Base-by-base conservation (phyloP, 352 stramenopile species). In the Elongisporangium anandrum region DNA sequence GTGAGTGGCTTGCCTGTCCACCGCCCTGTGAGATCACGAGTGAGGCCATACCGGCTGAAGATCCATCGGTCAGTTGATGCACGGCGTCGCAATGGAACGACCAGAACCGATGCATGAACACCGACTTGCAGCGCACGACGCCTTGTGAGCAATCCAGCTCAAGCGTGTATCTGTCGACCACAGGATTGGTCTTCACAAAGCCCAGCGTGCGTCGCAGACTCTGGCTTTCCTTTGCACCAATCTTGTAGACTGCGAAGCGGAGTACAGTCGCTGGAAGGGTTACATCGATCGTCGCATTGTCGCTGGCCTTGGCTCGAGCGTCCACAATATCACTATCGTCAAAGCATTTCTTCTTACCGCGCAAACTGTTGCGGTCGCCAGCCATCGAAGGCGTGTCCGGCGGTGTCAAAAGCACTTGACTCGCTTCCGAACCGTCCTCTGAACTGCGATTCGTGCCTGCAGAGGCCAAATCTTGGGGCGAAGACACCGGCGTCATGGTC, bases 321-420 rank as follows among this genome's bases (percentile, higher is more conserved):
- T 90, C 80, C 22, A 92, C 80, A 50, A 92, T 92, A 55, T 92
- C 83, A 55, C 80, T 92, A 61, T 92, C 83, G 63, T 92, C 83
- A 67, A 92, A 92, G 12, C 75, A 85, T 45, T 88, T 88, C 49
- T 77, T 77, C 4, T 55, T 60, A 7, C 56, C 29, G 29, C 29
- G 60, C 20, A 70, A 58, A 50, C 74, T 84, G 17, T 59, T 70
- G 6, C 64, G 64, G 4, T 68, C 61, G 52, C 29, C 60, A 63
- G 57, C 66, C 13, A 56, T 59, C 41, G 56, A 69, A 38, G 48
- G 66, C 51, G 56, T 50, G 20, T 52, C 22, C 4, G 45, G 52
- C 19, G 51, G 23, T 13, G 57, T 52, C 17, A 45, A 60, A 3
- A 23, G 50, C 12, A 57, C 19, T 17, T 60, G 60, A 22, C 50